Evolutionary conservation across 1,139 yeast genomes (phyloP).

Genomic region (Blastobotrys arbuscula): DNA sequence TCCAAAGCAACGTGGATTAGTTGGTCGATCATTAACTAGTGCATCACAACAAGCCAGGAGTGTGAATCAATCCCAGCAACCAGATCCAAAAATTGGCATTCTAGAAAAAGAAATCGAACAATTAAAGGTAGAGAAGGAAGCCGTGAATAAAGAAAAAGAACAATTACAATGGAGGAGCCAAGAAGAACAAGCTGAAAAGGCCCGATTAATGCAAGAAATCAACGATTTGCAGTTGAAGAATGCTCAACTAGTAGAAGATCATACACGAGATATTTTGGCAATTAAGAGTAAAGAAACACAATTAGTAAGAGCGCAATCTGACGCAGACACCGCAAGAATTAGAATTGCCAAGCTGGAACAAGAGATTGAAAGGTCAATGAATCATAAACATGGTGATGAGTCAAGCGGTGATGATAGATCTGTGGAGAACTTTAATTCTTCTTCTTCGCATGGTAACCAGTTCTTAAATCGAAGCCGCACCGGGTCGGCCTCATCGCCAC

Average conservation of each 20-base stretch:
- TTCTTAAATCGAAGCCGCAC: conserved; percentile 9
- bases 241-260: conserved; percentile 45
- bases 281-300: conserved; percentile 65
- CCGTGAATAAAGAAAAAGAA: conserved; percentile 46
- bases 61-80: conserved; percentile 14
- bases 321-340: conserved; percentile 49
- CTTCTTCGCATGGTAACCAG: neutral
- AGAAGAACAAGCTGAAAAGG: conserved; percentile 43
- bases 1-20: conserved; percentile 16
- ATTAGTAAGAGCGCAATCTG: conserved; percentile 52
- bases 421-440: neutral
- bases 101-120: conserved; percentile 42
- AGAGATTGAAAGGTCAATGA: conserved; percentile 38
- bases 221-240: conserved; percentile 33
- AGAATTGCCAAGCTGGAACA: conserved; percentile 49
- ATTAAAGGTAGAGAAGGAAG: conserved; percentile 43
- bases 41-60: conserved; percentile 29
- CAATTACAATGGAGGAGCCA: conserved; percentile 38
- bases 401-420: conserved; percentile 1
- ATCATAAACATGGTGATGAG: neutral
- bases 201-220: conserved; percentile 42
- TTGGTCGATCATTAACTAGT: conserved; percentile 23
- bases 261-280: conserved; percentile 46
- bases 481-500: conserved; percentile 16
- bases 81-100: conserved; percentile 21